A percentile compares a stretch with the other conserved stretches of the same genome.
Conservation (phyloP, 2,329 filamentous ascomycete genomes). For the Lachnellula hyalina region DNA sequence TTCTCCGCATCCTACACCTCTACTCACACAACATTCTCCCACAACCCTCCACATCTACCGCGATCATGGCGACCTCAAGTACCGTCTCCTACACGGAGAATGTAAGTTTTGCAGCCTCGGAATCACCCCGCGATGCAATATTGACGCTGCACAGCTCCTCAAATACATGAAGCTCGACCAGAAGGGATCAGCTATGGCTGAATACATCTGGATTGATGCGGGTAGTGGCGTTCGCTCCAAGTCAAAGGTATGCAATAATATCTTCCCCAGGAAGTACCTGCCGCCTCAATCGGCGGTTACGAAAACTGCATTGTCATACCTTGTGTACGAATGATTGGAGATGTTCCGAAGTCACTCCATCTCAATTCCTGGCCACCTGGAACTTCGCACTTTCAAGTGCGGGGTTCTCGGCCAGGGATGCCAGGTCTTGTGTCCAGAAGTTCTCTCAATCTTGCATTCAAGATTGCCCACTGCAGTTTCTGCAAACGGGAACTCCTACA, state of each 20-base stretch:
- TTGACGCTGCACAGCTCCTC: constrained; percentile 57
- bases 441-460: not conserved
- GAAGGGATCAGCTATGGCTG: constrained; percentile 82
- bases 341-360: too few relatives aligned
- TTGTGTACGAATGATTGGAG: not conserved
- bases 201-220: constrained; percentile 95
- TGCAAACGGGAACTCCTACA: not conserved
- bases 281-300: not conserved
- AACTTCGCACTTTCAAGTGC: not conserved
- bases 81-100: constrained; percentile 35
- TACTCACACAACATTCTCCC: not conserved
- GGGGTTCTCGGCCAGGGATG: not conserved
- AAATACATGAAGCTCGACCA: constrained; percentile 92
- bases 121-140: constrained; percentile 12
- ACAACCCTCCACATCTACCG: constrained; percentile 7
- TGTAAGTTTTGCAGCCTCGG: constrained; percentile 29
- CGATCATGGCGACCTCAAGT: constrained; percentile 29
- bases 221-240: constrained; percentile 84
- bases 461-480: not conserved
- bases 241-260: constrained; percentile 68
- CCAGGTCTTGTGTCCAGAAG: not conserved
- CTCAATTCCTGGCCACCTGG: not conserved
- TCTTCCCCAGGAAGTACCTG: not conserved
- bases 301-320: not conserved
- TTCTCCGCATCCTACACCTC: not conserved